phyloP scores from a whole-genome alignment of 306 rosid genomes.

The Begonia peltatifolia region DNA sequence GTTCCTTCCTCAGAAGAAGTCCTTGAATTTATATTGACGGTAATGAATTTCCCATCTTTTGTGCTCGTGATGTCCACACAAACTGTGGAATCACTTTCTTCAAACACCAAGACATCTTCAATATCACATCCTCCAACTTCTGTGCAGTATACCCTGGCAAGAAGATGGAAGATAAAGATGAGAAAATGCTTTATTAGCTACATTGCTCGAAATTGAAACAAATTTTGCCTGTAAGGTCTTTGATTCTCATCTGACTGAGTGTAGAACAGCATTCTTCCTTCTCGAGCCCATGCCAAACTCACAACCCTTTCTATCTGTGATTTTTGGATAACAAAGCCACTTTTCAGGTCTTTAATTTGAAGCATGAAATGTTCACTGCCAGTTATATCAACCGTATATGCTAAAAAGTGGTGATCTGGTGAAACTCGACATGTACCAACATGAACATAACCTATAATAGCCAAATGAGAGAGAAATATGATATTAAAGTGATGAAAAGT shows the following conservation, averaged over 20 bases:
- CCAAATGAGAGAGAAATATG: too few species aligned
- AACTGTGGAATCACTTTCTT: conserved; percentile 64
- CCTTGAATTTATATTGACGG: conserved; percentile 97
- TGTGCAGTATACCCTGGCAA: conserved; percentile 58
- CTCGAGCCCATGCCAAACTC: conserved; percentile 84
- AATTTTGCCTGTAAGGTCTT: conserved; percentile 71
- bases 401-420: conserved; percentile 74
- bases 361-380: conserved; percentile 68
- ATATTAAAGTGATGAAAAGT: too few species aligned
- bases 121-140: conserved; percentile 30
- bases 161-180: conserved; percentile 1
- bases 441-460: conserved; percentile 71
- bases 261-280: conserved; percentile 49
- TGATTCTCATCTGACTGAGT: conserved; percentile 74
- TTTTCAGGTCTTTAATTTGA: conserved; percentile 68
- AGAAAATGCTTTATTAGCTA: not conserved
- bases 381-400: conserved; percentile 61
- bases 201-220: conserved; percentile 2
- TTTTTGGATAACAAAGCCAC: conserved; percentile 39
- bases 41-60: conserved; percentile 93
- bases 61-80: conserved; percentile 93
- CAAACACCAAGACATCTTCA: conserved; percentile 38
- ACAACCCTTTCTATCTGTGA: conserved; percentile 41
- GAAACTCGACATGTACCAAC: conserved; percentile 85
- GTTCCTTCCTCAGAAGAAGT: conserved; percentile 98